Conservation (phyloP, 495 filamentous ascomycete genomes). For the Tuber indicum region DNA sequence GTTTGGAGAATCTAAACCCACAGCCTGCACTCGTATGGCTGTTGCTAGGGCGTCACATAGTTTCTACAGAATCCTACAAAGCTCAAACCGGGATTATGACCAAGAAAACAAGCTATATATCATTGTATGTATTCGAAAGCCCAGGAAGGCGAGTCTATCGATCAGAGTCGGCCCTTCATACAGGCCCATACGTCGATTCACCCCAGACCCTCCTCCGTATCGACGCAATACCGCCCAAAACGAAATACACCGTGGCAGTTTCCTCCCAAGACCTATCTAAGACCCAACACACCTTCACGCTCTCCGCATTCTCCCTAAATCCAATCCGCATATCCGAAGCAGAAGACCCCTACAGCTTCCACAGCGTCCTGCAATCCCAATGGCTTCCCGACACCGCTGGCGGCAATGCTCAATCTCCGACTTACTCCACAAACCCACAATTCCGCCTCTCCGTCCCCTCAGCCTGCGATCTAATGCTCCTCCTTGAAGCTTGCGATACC, state of each 20-base stretch:
- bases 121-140: slow-evolving; percentile 69
- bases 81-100: slow-evolving; percentile 15
- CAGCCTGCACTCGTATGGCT: slow-evolving; percentile 66
- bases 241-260: slow-evolving; percentile 69
- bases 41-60: slow-evolving; percentile 77
- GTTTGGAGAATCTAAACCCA: slow-evolving; percentile 50
- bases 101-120: slow-evolving; percentile 63
- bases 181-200: slow-evolving; percentile 83
- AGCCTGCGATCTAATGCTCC: slow-evolving; percentile 47
- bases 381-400: slow-evolving; percentile 80
- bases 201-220: slow-evolving; percentile 82
- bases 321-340: slow-evolving; percentile 57
- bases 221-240: slow-evolving; percentile 51
- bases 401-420: slow-evolving; percentile 67
- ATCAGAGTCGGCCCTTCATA: slow-evolving; percentile 58
- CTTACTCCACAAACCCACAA: slow-evolving; percentile 79
- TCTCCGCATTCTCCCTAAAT: slow-evolving; percentile 66
- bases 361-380: slow-evolving; percentile 50
- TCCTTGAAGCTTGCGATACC: slow-evolving; percentile 59
- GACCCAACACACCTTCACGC: slow-evolving; percentile 66
- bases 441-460: slow-evolving; percentile 55
- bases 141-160: slow-evolving; percentile 62
- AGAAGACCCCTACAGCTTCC: slow-evolving; percentile 52
- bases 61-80: slow-evolving; percentile 11
- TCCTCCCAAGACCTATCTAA: slow-evolving; percentile 69